Percentiles rank a stretch among this genome's conserved stretches.
phyloP scores from a whole-genome alignment of 2,329 filamentous ascomycete species.

The Ophiocordyceps camponoti-leonardi region DNA sequence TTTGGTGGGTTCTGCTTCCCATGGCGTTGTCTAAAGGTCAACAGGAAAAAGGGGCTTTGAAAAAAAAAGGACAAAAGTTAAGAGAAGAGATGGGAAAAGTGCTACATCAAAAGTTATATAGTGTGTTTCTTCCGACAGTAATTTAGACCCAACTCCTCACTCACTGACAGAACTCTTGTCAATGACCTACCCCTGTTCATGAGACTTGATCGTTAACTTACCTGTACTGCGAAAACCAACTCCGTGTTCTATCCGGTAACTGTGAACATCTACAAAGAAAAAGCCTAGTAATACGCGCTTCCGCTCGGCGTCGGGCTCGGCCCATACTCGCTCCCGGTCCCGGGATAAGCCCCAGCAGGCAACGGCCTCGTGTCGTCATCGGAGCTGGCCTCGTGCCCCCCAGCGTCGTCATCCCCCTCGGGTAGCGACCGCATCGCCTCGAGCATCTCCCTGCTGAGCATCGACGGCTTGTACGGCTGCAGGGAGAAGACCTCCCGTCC shows the following conservation, averaged over 20 bases:
- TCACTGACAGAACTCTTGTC: not conserved
- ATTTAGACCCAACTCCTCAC: too few relatives aligned
- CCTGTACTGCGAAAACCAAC: not conserved
- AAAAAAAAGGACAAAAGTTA: too few relatives aligned
- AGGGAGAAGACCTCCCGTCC: slow-evolving; percentile 71
- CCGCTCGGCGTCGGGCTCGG: slow-evolving; percentile 11
- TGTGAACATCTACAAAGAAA: not conserved
- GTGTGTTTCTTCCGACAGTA: too few relatives aligned
- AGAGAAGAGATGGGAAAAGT: too few relatives aligned
- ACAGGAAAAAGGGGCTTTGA: too few relatives aligned
- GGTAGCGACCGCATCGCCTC: slow-evolving; percentile 35
- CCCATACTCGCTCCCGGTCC: slow-evolving; percentile 21
- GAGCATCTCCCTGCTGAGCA: slow-evolving; percentile 47
- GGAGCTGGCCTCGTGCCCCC: slow-evolving; percentile 17
- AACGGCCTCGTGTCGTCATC: slow-evolving; percentile 17
- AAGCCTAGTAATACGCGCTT: slow-evolving; percentile 19
- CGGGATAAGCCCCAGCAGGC: slow-evolving; percentile 33
- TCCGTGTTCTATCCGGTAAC: not conserved
- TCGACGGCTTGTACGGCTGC: slow-evolving; percentile 48
- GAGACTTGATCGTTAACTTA: not conserved
- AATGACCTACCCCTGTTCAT: not conserved
- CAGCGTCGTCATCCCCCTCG: slow-evolving; percentile 17
- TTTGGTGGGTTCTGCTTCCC: too few relatives aligned
- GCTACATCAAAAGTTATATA: too few relatives aligned
- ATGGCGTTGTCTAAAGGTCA: too few relatives aligned